These are phyloP conservation scores for Chaetomium fimeti DNA, from an alignment of 495 filamentous ascomycete genomes.

Conservation along the genomic window DNA sequence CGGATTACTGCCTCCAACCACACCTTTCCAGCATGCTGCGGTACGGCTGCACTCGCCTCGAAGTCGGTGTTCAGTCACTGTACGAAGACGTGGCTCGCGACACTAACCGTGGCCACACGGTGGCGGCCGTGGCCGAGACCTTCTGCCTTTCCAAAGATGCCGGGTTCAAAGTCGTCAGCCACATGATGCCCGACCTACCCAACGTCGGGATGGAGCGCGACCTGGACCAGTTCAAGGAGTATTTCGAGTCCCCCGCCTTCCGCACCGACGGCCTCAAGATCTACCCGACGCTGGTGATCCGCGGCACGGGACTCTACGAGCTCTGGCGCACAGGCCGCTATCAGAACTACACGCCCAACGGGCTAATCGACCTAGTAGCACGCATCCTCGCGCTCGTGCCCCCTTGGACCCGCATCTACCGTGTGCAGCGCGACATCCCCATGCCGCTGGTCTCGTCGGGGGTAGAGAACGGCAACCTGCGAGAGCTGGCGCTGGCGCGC, in stretches of 20 bases:
- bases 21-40: slow-evolving; percentile 92
- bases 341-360: slow-evolving; percentile 98
- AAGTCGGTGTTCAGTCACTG: slow-evolving; percentile 92
- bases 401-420: slow-evolving; percentile 98
- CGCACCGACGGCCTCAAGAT: slow-evolving; percentile 98
- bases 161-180: slow-evolving; percentile 96
- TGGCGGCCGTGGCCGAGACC: slow-evolving; percentile 89
- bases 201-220: slow-evolving; percentile 99
- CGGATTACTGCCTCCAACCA: slow-evolving; percentile 91
- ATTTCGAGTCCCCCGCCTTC: slow-evolving; percentile 95
- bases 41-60: slow-evolving; percentile 92
- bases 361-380: slow-evolving; percentile 89
- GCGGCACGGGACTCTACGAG: slow-evolving; percentile 94
- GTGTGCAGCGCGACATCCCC: slow-evolving; percentile 96
- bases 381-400: slow-evolving; percentile 91
- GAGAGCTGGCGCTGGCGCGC: slow-evolving; percentile 84
- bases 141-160: slow-evolving; percentile 95
- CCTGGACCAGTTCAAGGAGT: slow-evolving; percentile 93
- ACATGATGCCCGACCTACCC: slow-evolving; percentile 99
- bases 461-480: slow-evolving; percentile 95
- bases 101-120: slow-evolving; percentile 95
- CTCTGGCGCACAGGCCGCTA: slow-evolving; percentile 95
- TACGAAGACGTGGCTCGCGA: slow-evolving; percentile 99
- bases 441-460: slow-evolving; percentile 97
- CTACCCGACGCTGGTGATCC: slow-evolving; percentile 96